Evolutionary conservation across 345 rosid genomes (phyloP).

Genomic region (Dipteronia sinensis): DNA sequence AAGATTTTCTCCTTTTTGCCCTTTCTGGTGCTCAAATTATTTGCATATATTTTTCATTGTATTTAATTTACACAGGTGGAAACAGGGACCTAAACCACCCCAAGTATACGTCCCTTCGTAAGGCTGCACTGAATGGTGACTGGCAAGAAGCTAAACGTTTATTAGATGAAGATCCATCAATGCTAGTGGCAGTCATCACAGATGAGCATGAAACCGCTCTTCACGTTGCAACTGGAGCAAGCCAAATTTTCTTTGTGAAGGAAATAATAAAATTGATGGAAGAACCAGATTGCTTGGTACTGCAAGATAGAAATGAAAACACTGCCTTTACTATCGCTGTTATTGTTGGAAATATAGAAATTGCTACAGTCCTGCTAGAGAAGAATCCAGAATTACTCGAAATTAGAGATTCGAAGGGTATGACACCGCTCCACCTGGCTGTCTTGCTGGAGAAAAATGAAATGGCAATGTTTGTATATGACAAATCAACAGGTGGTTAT

Average conservation of each 20-base stretch:
- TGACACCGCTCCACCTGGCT: background rate
- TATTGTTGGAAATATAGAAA: too few species aligned
- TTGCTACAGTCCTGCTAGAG: too few species aligned
- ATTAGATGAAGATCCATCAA: background rate
- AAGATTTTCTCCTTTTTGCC: too few species aligned
- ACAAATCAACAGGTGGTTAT: background rate
- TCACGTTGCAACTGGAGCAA: background rate
- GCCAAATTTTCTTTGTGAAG: background rate
- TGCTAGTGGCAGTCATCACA: background rate
- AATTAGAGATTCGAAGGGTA: too few species aligned
- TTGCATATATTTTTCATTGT: too few species aligned
- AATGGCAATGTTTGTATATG: background rate
- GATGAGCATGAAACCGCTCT: background rate
- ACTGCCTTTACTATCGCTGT: slow-evolving; percentile 1
- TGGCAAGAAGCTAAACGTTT: background rate
- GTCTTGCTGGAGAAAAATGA: background rate
- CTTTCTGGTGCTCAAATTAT: too few species aligned
- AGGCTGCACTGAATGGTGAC: background rate
- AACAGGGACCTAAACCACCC: too few species aligned
- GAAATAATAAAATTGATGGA: background rate
- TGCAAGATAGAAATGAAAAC: background rate
- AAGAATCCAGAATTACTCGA: background rate
- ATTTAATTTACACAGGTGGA: too few species aligned
- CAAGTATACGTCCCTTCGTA: too few species aligned
- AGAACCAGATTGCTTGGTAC: background rate